phyloP scores from a whole-genome alignment of 2,329 filamentous ascomycete species.

The Myriosclerotinia curreyana region DNA sequence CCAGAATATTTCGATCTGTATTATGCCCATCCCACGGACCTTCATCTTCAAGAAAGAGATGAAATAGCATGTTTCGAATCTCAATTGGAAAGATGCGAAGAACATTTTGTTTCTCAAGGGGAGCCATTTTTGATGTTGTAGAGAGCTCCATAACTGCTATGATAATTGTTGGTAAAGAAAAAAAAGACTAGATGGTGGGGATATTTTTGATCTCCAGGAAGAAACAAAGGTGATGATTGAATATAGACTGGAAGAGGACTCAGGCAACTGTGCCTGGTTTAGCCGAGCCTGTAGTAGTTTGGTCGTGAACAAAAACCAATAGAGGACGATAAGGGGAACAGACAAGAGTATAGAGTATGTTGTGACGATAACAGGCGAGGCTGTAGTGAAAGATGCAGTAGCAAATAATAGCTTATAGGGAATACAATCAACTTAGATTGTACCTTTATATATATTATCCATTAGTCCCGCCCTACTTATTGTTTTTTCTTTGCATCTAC shows the following conservation, averaged over 20 bases:
- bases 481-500: conserved; percentile 29
- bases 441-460: neutral
- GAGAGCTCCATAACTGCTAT: neutral
- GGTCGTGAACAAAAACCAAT: neutral
- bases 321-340: neutral
- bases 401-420: neutral
- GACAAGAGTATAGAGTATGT: neutral
- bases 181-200: neutral
- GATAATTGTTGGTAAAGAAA: neutral
- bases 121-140: neutral
- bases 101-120: neutral
- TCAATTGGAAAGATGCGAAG: conserved; percentile 3
- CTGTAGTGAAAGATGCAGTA: neutral
- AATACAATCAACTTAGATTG: neutral
- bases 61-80: conserved; percentile 2
- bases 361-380: neutral
- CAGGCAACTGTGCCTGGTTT: neutral
- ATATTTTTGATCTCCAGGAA: neutral
- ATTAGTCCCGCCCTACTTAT: conserved; percentile 13
- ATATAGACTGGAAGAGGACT: neutral
- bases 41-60: neutral
- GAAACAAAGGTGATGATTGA: neutral
- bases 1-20: neutral
- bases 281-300: neutral
- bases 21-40: neutral